Base-by-base conservation (phyloP, 1,139 yeast species). In the Suhomyces bribrorum region DNA sequence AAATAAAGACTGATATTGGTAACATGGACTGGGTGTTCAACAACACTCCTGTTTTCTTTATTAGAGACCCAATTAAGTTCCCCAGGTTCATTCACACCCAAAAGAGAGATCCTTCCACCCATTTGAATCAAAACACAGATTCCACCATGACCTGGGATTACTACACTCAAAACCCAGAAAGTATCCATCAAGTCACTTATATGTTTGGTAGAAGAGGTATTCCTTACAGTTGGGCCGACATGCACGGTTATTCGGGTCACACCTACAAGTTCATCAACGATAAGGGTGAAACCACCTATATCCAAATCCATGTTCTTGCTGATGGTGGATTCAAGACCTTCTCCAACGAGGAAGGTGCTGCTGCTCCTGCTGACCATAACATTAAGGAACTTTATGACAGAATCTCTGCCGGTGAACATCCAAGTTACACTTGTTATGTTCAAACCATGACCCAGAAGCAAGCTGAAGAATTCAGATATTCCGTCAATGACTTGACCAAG, bases 61-160 rank as follows among this genome's bases (percentile, higher is more conserved):
- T 78, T 43, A 67, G 83, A 52, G 82, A 78, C 52, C 83, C 83
- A n/a, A 57, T 69, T 40, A 77, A 77, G 61, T 77, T 77, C 61
- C 75, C 81, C 24, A 75, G 69, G 43, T 77, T 77, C 48, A 78
- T 77, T 48, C 83, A 78, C 55, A 74, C 82, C 24, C 87, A 81
- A 61, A 81, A 81, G 75, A 66, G 86, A 61, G 79, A 84, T 67
- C 95, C 95, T 27, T 79, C 85, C 64, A 85, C 94, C 31, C 84
- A 86, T 61, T 70, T 84, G 61, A 85, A 84, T 53, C 70, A 63
- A 35, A 54, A 48, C 29, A 50, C 61, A 18, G 95, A 86, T 61
- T 77, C 86, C 24, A 73, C 79, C 59, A 76, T 77, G 79, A 78
- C 79, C 52, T 82, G 87, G 86, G 86, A 82, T 59, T 82, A 79